Conservation (phyloP, 352 stramenopile species). For the Pythium catenulatum region DNA sequence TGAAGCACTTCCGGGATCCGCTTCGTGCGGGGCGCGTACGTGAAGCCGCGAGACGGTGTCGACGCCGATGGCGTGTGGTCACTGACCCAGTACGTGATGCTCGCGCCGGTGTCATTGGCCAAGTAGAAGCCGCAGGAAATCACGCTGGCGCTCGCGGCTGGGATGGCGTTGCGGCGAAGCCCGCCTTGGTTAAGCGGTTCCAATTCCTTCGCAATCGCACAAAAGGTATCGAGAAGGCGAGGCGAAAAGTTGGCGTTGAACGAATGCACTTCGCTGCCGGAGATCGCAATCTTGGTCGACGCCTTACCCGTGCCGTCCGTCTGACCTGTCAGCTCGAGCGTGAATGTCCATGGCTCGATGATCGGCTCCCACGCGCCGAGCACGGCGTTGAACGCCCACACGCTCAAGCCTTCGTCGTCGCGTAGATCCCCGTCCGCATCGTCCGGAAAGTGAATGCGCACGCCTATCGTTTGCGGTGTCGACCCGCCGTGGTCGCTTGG, state of each 20-base stretch:
- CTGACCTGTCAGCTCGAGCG: constrained; percentile 62
- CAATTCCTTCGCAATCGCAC: constrained; percentile 78
- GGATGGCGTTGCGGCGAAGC: constrained; percentile 34
- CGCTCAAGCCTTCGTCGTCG: constrained; percentile 85
- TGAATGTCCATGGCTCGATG: constrained; percentile 88
- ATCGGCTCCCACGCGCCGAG: constrained; percentile 89
- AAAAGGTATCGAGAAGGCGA: constrained; percentile 79
- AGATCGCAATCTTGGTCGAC: constrained; percentile 73
- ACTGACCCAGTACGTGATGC: constrained; percentile 83
- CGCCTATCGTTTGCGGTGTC: constrained; percentile 47
- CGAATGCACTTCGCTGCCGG: constrained; percentile 74
- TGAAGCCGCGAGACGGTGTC: constrained; percentile 69
- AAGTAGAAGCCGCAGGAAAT: constrained; percentile 92
- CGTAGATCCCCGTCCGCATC: constrained; percentile 70
- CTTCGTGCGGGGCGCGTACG: constrained; percentile 73
- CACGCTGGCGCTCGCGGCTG: constrained; percentile 75
- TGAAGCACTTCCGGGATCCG: constrained; percentile 70
- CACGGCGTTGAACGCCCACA: constrained; percentile 88
- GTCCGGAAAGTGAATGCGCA: constrained; percentile 79
- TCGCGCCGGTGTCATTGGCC: constrained; percentile 80
- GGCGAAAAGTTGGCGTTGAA: constrained; percentile 87
- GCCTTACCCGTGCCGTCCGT: constrained; percentile 73
- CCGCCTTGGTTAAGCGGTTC: constrained; percentile 62
- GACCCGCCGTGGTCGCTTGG: background rate
- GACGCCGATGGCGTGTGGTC: constrained; percentile 65